These are phyloP conservation scores for Nidula niveotomentosa DNA, from an alignment of 1,284 basidiomycete genomes.

Conservation along the genomic window DNA sequence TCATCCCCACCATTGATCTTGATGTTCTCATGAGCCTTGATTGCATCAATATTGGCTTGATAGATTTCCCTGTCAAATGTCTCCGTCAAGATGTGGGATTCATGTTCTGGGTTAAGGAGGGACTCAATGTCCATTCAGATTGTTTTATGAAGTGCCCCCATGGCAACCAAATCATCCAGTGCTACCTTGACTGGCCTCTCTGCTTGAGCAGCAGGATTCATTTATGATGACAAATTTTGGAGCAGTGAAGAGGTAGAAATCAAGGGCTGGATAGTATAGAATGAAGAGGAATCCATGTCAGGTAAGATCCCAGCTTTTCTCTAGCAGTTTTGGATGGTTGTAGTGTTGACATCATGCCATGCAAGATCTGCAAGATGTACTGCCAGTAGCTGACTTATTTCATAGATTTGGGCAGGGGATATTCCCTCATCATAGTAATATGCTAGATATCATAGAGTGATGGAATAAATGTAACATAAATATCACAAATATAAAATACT, in stretches of 20 bases:
- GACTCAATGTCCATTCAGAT: conserved; percentile 13
- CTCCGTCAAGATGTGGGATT: conserved; percentile 1
- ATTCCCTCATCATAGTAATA: conserved; percentile 21
- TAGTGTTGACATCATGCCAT: conserved; percentile 13
- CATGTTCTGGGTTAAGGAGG: background rate
- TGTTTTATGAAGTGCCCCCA: conserved; percentile 10
- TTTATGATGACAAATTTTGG: background rate
- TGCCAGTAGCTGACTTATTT: conserved; percentile 26
- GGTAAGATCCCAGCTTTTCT: conserved; percentile 18
- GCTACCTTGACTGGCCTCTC: conserved; percentile 3
- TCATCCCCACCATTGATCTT: conserved; percentile 7
- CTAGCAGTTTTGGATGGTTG: conserved; percentile 20
- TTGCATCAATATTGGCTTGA: conserved; percentile 11
- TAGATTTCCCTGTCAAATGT: conserved; percentile 10
- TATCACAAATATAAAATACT: no score
- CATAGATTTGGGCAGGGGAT: conserved; percentile 19
- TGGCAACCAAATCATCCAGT: conserved; percentile 9
- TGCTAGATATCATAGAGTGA: no score
- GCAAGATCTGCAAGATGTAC: conserved; percentile 19
- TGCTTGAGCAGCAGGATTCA: background rate
- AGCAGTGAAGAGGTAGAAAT: conserved; percentile 6
- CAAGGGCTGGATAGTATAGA: background rate
- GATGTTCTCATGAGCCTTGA: conserved; percentile 4
- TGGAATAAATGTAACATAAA: no score
- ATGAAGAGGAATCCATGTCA: background rate